phyloP scores from a whole-genome alignment of 352 stramenopile genomes.

The Phytopythium aichiense region DNA sequence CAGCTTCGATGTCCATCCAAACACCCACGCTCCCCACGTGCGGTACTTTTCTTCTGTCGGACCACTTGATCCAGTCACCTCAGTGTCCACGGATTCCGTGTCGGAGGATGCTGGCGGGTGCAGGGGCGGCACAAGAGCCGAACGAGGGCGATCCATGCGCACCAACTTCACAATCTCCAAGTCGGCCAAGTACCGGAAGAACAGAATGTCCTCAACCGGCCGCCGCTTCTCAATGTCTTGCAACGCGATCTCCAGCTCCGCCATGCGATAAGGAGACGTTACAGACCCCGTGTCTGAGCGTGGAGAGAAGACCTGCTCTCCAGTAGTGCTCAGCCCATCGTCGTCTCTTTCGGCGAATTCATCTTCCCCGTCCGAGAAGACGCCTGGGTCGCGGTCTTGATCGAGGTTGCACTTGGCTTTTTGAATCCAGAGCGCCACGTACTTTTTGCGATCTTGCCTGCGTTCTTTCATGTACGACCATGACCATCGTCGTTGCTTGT shows the following conservation, averaged over 20 bases:
- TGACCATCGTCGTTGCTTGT: conserved; percentile 69
- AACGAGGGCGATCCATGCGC: conserved; percentile 14
- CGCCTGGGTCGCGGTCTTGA: conserved; percentile 2
- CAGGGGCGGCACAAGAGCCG: conserved; percentile 27
- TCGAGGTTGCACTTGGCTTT: conserved; percentile 19
- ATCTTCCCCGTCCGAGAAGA: conserved; percentile 51
- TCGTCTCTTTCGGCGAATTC: conserved; percentile 10
- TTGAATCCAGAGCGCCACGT: conserved; percentile 64
- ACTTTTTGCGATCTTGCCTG: conserved; percentile 71
- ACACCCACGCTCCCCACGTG: conserved; percentile 84
- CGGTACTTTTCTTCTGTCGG: conserved; percentile 72
- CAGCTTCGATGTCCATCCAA: conserved; percentile 79
- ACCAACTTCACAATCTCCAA: conserved; percentile 34
- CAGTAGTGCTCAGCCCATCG: conserved; percentile 2
- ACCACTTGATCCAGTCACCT: conserved; percentile 60
- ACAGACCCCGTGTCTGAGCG: conserved; percentile 12
- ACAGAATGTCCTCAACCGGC: conserved; percentile 76
- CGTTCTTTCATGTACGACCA: conserved; percentile 82
- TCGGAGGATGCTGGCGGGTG: conserved; percentile 58
- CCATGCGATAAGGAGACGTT: not conserved
- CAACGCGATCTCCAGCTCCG: conserved; percentile 32
- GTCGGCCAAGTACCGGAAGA: conserved; percentile 83
- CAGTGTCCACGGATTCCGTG: conserved; percentile 76
- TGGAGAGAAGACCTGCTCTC: conserved; percentile 1
- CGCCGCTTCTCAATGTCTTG: conserved; percentile 75